Conservation (phyloP, 2,329 filamentous ascomycete species). For the Drechslerella dactyloides region DNA sequence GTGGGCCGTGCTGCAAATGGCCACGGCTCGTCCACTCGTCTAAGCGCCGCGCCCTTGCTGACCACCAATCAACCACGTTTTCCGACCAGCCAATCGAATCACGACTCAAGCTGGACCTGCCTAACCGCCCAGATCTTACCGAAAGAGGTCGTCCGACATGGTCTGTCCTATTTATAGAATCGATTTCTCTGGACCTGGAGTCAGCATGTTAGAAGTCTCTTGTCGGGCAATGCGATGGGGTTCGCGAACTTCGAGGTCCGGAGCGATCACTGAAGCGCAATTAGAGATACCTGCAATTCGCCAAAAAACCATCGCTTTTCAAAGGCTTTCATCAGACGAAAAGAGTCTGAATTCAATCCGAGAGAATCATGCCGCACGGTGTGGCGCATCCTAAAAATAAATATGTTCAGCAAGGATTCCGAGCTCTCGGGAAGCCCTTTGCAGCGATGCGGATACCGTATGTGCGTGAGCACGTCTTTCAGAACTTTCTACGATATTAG, state of each 20-base stretch:
- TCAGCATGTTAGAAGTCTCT: not conserved
- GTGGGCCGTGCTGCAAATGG: constrained; percentile 14
- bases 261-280: too few species aligned
- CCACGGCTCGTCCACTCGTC: not conserved
- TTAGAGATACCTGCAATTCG: too few species aligned
- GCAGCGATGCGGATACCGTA: constrained; percentile 26
- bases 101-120: constrained; percentile 36
- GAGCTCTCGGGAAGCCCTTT: constrained; percentile 5
- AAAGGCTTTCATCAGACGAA: not conserved
- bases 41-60: constrained; percentile 45
- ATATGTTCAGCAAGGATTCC: constrained; percentile 33
- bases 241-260: not conserved
- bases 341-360: not conserved
- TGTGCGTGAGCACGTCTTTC: constrained; percentile 34
- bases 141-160: constrained; percentile 36
- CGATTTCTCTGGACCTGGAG: not conserved
- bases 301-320: not conserved
- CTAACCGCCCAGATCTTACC: constrained; percentile 52
- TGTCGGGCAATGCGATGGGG: not conserved
- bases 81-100: constrained; percentile 39
- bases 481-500: constrained; percentile 25
- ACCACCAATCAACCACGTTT: constrained; percentile 41
- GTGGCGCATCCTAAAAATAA: constrained; percentile 50
- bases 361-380: constrained; percentile 12
- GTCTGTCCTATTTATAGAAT: constrained; percentile 46